Base-by-base conservation (phyloP, 2,329 filamentous ascomycete genomes). In the Lasiodiplodia theobromae region DNA sequence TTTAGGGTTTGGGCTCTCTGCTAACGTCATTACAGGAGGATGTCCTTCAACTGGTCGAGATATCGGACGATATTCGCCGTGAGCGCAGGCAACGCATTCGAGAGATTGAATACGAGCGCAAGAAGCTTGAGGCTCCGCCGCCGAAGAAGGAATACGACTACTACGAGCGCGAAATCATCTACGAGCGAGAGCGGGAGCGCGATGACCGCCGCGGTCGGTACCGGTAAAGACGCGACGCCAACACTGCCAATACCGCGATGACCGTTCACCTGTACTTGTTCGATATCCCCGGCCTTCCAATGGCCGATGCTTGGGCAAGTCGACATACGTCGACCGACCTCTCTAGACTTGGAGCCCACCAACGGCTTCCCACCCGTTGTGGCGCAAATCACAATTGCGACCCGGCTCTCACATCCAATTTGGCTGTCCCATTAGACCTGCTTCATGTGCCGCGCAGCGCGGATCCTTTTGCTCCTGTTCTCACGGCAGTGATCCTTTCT, bases 41-140 rank as follows among this genome's bases (percentile, higher is more conserved):
- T 72, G 92, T 98, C 57, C 86, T 93, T 53, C 89, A 91, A 71
- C 87, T 98, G 4, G 92, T 97, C 31, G 88, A 96, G 71, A 79
- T 96, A 3, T 93, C 93, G 0, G 92, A 97, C 70, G 87, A 92
- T 23, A 96, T 97, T 75, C 91, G 93, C 44, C 87, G 87, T 68
- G 87, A 86, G 67, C 86, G 87, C 62, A 84, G 85, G 68, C 84
- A 86, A 69, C 84, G 87, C 34, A 87, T 89, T 68, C 83, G 84
- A 52, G 86, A 89, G 74, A 87, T 89, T 68, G 83, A 89, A 75
- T 89, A 85, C 76, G 89, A 92, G 79, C 79, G 80, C 65, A 66
- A 60, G 28, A 54, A 51, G 14, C 7, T 51, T 28, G 53, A 58
- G n/a, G 49, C 63, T 6, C 64, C 52, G 34, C 53, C 65, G 7